Evolutionary conservation across 2,329 filamentous ascomycete genomes (phyloP).

Genomic region (Ophiostoma sp.): DNA sequence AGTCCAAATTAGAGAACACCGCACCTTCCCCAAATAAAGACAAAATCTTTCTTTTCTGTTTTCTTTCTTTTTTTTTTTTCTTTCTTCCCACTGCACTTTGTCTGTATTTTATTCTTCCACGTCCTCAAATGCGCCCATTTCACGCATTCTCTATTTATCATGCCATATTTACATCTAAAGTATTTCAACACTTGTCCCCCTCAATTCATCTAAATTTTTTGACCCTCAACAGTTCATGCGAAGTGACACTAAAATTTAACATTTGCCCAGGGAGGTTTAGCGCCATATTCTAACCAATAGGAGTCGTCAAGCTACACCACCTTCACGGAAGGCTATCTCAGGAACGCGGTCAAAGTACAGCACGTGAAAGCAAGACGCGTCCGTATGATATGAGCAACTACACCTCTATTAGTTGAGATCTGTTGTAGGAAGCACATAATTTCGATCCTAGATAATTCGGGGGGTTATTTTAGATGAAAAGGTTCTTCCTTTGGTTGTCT

Average conservation of each 20-base stretch:
- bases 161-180: background rate
- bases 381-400: background rate
- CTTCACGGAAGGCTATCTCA: background rate
- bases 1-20: background rate
- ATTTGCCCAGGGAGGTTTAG: background rate
- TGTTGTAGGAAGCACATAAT: no score
- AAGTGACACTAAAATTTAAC: background rate
- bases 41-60: background rate
- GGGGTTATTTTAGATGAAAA: no score
- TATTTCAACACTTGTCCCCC: background rate
- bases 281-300: background rate
- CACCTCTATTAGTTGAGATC: background rate
- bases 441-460: no score
- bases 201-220: background rate
- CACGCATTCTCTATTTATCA: background rate
- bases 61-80: background rate
- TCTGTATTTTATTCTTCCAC: background rate
- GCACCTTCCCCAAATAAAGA: background rate
- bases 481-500: background rate
- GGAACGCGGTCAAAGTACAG: conserved; percentile 2
- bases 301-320: background rate
- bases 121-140: no score
- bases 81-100: background rate
- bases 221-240: background rate
- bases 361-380: background rate